Evolutionary conservation across 31 red algal genomes (phyloP), one percentile per base, ranked within the genome.

Genomic region (Porphyra umbilicalis): DNA sequence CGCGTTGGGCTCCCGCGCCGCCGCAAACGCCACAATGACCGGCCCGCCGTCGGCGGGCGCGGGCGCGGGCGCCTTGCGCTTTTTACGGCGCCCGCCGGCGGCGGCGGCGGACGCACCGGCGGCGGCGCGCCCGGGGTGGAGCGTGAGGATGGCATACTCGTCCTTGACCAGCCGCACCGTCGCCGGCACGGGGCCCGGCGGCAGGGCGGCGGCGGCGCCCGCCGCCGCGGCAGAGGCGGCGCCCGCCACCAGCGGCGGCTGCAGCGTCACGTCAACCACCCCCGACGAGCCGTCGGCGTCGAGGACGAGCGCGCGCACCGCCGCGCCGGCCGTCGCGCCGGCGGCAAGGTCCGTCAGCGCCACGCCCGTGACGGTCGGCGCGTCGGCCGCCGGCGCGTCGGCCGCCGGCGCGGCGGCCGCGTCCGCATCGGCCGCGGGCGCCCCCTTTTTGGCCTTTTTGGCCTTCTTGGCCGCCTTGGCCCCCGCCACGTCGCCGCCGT

Each of bases 121-220:
- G n/a, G n/a, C n/a, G n/a, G n/a, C n/a, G n/a, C n/a, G n/a, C n/a
- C n/a, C n/a, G 25, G 57, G 11, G 6, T 18, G 4, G 6, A 92
- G 85, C 75, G 78, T 76, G 31, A 92, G 81, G 74, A 92, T 87
- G 33, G 88, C 83, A 82, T 92, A 85, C 10, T 38, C 40, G 35
- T 80, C 79, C 46, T 92, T 92, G 77, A 93, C 83, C 34, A 93
- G 84, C 79, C 88, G 18, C 32, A 93, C 87, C 10, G 80, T 84
- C 32, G 91, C 91, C n/a, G 35, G 8, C 35, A 79, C 78, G 78
- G 35, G 57, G 57, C 57, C 57, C 4, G 57, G 1, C 6, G 20
- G 20, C 57, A 71, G 57, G 3, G 20, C 7, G 0, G 57, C 57
- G 25, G 20, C 57, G 16, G 57, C 57, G 4, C 25, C 20, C 25